phyloP scores from a whole-genome alignment of 1,284 basidiomycete genomes.

The Fomitopsis pinicola region DNA sequence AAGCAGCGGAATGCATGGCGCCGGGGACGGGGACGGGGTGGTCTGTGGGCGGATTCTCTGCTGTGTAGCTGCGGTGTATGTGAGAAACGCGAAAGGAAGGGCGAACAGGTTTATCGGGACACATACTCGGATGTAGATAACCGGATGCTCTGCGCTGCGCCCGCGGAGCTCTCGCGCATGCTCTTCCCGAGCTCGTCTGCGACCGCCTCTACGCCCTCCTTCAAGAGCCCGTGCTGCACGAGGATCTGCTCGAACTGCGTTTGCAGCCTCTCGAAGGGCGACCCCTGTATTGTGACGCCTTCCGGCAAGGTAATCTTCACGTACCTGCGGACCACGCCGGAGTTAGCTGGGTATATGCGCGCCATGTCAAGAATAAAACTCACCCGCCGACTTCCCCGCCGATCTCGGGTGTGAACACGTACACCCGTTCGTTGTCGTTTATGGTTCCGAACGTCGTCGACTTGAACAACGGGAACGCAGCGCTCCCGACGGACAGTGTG shows the following conservation, averaged over 20 bases:
- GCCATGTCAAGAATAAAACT: not conserved
- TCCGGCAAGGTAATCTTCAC: slow-evolving; percentile 26
- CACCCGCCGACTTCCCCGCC: slow-evolving; percentile 19
- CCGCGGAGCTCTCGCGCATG: slow-evolving; percentile 17
- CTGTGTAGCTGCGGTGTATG: slow-evolving; percentile 11
- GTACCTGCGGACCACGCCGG: slow-evolving; percentile 12
- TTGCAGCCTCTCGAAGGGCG: slow-evolving; percentile 18
- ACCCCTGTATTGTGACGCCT: slow-evolving; percentile 15
- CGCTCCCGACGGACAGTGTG: slow-evolving; percentile 21
- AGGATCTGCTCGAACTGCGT: slow-evolving; percentile 26
- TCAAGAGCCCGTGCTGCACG: slow-evolving; percentile 25
- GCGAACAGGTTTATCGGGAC: too few relatives aligned
- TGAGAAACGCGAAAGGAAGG: not conserved
- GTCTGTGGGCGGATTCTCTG: slow-evolving; percentile 15
- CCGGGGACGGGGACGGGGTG: slow-evolving; percentile 13
- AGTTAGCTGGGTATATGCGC: not conserved
- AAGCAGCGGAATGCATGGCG: slow-evolving; percentile 10
- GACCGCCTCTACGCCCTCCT: slow-evolving; percentile 24
- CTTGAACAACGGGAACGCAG: slow-evolving; percentile 23
- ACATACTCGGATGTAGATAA: slow-evolving; percentile 13
- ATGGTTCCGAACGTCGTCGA: slow-evolving; percentile 25
- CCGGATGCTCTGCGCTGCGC: slow-evolving; percentile 14
- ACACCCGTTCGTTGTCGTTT: slow-evolving; percentile 19
- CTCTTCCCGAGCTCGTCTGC: slow-evolving; percentile 24
- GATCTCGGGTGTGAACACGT: slow-evolving; percentile 26